Base-by-base conservation (phyloP, 2,329 filamentous ascomycete genomes). In the Peltaster fructicola region DNA sequence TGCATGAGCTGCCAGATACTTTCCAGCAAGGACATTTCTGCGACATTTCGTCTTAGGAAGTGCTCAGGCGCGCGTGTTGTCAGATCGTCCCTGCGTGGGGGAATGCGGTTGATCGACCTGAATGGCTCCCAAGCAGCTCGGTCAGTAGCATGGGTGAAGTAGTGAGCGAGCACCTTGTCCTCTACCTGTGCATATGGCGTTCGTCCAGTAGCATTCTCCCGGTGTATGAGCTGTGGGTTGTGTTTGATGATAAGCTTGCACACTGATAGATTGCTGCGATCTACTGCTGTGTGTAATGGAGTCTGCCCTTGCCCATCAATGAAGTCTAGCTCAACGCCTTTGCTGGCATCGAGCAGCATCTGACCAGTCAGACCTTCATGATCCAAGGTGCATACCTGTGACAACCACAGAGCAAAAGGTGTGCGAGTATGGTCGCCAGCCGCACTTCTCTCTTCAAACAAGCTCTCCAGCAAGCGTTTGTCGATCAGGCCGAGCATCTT, bases 131-230 rank as follows among this genome's bases (percentile, higher is more conserved):
- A 30, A 20, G 25, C 15, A 9, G 14, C 14, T 20, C 20, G 21
- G 11, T 26, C 19, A 8, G 27, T 24, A 13, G 16, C 8, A 14
- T 24, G 17, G 8, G 25, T 20, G 15, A 41, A 53, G 5, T 40
- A 31, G 3, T 41, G 38, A 6, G 51, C 47, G 3, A 65, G 51
- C 31, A 61, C 60, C 2, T 49, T 46, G 25, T 76, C 70, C 24
- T 65, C 54, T 0, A 72, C 68, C 23, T 78, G 51, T 38, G 88
- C 78, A 14, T 63, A 58, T 0, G 79, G 73, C 0, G 78, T 88
- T 9, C 66, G 62, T 2, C 80, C 80, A 0, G 76, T 76, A 0
- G 76, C 68, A 36, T 84, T 84, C 45, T 88, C 80, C 12, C 71
- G 65, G 36, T 66, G 61, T 1, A 81, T 52, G 2, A 82, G 55